Evolutionary conservation across 2,329 filamentous ascomycete species (phyloP), one percentile per base, ranked within the genome.

Genomic region (Xylariaceae sp.): DNA sequence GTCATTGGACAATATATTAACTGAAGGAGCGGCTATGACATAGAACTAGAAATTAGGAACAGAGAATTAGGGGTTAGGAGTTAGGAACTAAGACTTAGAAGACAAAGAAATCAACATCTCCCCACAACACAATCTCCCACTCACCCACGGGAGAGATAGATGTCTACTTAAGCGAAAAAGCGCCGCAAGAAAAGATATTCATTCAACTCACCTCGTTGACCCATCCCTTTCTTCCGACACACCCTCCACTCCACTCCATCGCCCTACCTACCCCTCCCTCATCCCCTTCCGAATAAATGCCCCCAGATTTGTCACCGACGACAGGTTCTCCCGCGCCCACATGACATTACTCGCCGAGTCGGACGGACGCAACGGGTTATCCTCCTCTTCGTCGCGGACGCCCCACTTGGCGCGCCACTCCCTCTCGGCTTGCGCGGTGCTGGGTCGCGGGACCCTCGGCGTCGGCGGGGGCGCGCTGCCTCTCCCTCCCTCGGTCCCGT

Each of bases 341-440:
- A n/a, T 14, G 5, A 57, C 19, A 14, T 62, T 59, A 20, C 44
- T 49, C 19, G 52, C 52, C 14, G 52, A 55, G 23, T 59, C 56
- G 18, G 44, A 40, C 9, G 56, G 56, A 14, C 43, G 14, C 20
- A 57, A 4, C 4, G 23, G 18, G 21, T 41, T 41, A 7, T 53
- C 50, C 20, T 19, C 40, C 32, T 57, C 52, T 23, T 48, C 44
- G 29, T 48, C 40, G 7, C 23, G 54, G 1, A 49, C 41, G 19
- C 48, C 51, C 48, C 51, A 60, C 2, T 40, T 40, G n/a, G 44
- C n/a, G n/a, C 50, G 52, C 49, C 52, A 56, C 44, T 2, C 20
- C 20, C 23, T 40, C 26, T 58, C 51, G 2, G 21, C 21, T 2
- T 40, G 32, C 32, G 32, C 32, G 5, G 32, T 37, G 32, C 32